Evolutionary conservation across 2,329 filamentous ascomycete species (phyloP), one percentile per base, ranked within the genome.

Genomic region (Xylariaceae sp.): DNA sequence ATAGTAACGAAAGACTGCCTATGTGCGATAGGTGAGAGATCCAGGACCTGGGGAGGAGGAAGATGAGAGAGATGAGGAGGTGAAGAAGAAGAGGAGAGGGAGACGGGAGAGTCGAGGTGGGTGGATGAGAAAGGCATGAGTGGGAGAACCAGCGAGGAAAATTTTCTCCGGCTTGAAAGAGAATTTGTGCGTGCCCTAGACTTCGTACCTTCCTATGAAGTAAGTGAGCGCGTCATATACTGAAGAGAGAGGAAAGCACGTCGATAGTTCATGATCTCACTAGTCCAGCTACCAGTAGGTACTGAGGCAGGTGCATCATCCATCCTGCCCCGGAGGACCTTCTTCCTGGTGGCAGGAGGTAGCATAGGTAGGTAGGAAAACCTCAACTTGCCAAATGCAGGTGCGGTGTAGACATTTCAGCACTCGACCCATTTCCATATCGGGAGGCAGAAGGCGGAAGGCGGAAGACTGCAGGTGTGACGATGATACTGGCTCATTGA

Each of bases 1-100:
- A 29, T 33, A 54, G 47, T 50, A 65, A 60, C 41, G 61, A 60
- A 67, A 61, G 65, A 65, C 59, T 53, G 58, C 59, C 43, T 50
- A 59, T 58, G 40, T 55, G 48, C 49, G 50, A 50, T 53, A 53
- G 53, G 23, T 28, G 52, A 54, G 46, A 53, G 41, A 44, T 31
- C 28, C 28, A 31, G 28, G 12, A 31, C 28, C 28, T 31, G 28
- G 28, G 12, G 28, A 31, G 12, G 28, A 31, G 28, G n/a, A n/a
- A n/a, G n/a, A n/a, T n/a, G 39, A 55, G 36, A 31, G 31, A 34
- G 17, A 41, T 17, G 51, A 58, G 47, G n/a, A 31, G 6, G 33
- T 43, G 45, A 39, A 41, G 37, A 47, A 56, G 59, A 52, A 61
- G 54, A 51, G 43, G 46, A 41, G 47, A 44, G 33, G 48, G 47